These are phyloP conservation scores for Diaporthe humulicola DNA, from an alignment of 2,329 filamentous ascomycete genomes.

Conservation along the genomic window DNA sequence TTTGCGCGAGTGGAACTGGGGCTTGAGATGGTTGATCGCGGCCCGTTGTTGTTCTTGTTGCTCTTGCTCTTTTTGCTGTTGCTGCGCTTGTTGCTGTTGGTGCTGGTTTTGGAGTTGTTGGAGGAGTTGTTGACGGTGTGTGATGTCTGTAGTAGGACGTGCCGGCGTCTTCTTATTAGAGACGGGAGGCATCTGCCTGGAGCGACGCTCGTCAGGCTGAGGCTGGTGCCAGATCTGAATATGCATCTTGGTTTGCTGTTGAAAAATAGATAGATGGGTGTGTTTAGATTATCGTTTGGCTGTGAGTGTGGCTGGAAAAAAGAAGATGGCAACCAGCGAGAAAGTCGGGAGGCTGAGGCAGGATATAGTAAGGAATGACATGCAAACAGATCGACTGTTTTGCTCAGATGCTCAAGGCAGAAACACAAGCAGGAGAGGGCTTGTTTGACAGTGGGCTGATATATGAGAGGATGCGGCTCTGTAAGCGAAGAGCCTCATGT, in stretches of 20 bases:
- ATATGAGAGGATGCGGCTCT: slow-evolving; percentile 31
- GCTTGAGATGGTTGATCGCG: slow-evolving; percentile 40
- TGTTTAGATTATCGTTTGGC: slow-evolving; percentile 3
- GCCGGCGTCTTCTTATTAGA: slow-evolving; percentile 20
- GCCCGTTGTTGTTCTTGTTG: background rate
- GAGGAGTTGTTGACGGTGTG: slow-evolving; percentile 5
- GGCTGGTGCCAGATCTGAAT: slow-evolving; percentile 18
- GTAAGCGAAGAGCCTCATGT: slow-evolving; percentile 25
- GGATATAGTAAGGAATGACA: slow-evolving; percentile 13
- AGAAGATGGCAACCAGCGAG: background rate
- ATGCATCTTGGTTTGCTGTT: background rate
- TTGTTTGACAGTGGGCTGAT: slow-evolving; percentile 17
- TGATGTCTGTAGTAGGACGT: slow-evolving; percentile 9
- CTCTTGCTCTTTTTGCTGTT: background rate
- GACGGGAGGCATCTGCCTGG: slow-evolving; percentile 14
- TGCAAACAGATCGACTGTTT: slow-evolving; percentile 22
- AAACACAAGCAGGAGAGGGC: background rate
- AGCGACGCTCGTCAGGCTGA: slow-evolving; percentile 21
- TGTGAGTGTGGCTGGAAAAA: slow-evolving; percentile 2
- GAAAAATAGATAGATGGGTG: background rate
- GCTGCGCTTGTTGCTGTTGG: background rate
- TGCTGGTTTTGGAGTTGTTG: slow-evolving; percentile 5
- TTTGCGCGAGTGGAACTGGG: slow-evolving; percentile 48
- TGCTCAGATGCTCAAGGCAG: slow-evolving; percentile 8
- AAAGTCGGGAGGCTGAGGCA: background rate